Base-by-base conservation (phyloP, 192 early-diverging fungal species). In the Coemansia interrupta region DNA sequence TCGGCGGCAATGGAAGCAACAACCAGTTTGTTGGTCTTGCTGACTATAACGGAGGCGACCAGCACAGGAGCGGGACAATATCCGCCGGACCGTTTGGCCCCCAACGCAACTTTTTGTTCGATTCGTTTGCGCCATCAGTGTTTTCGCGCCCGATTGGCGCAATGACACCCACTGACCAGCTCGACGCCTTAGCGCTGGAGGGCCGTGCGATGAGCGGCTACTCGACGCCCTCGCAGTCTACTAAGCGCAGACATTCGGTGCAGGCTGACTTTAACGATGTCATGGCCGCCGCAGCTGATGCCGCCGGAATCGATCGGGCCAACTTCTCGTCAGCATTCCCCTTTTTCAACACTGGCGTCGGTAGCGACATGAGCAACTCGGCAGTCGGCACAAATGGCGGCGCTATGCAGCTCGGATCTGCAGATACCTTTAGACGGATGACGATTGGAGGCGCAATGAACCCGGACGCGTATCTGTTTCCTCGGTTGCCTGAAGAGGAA, bases 161-260 rank as follows among this genome's bases (percentile, higher is more conserved):
- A 7, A 64, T 68, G 59, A 70, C 63, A 46, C 67, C 73, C 5
- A 78, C 69, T 5, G 75, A 78, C 55, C 75, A 72, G 57, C 75
- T 78, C 10, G 75, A 78, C 23, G 75, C 75, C 10, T 24, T 78
- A 61, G 75, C 75, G 5, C 65, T 78, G 17, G 75, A 78, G 49
- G 69, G 75, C 55, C 54, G 75, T 9, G 44, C 53, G 2, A 50
- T 30, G 41, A 68, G 61, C 52, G 69, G 75, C 8, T 68, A 78
- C 46, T 68, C 75, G 49, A 70, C 75, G 64, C 75, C 69, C 3
- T 65, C 58, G 12, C 69, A 72, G 48, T 61, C 75, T 36, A 45
- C 65, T 30, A 72, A 61, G 56, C 75, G 75, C 40, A 54, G 75
- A 1, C 75, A 78, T 44, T 78, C 75, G 15, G 68, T 78, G 10